A percentile compares a stretch with the other conserved stretches of the same genome.
These are phyloP conservation scores for Batrachochytrium dendrobatidis DNA, from an alignment of 371 early-diverging fungal genomes.

Conservation along the genomic window DNA sequence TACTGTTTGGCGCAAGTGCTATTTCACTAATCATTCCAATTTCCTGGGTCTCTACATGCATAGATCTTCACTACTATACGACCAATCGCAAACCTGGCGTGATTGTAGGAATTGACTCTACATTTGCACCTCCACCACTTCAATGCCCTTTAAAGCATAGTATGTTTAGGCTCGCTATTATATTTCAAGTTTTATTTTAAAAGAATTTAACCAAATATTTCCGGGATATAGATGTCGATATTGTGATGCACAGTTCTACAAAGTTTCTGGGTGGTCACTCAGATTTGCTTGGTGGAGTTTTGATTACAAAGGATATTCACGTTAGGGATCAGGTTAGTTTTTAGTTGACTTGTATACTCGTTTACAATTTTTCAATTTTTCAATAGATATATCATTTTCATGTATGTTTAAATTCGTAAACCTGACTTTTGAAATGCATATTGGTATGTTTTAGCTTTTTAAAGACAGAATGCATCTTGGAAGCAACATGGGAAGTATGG, in stretches of 20 bases:
- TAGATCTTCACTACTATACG: conserved; percentile 4
- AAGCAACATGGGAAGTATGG: conserved; percentile 42
- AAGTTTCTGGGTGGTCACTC: conserved; percentile 47
- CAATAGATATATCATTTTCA: too few species aligned
- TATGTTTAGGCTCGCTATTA: conserved; percentile 1
- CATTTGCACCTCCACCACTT: conserved; percentile 42
- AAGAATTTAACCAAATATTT: neutral
- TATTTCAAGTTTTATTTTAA: neutral
- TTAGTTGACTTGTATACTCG: too few species aligned
- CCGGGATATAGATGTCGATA: conserved; percentile 27
- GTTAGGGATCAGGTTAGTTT: too few species aligned
- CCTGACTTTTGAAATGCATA: too few species aligned
- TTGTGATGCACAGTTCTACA: conserved; percentile 44
- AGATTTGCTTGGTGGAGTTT: conserved; percentile 43
- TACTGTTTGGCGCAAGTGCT: neutral
- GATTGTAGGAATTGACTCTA: conserved; percentile 31
- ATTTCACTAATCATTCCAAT: conserved; percentile 4
- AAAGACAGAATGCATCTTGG: conserved; percentile 32
- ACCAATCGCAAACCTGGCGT: conserved; percentile 12
- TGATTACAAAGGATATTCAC: conserved; percentile 26
- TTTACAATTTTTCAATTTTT: too few species aligned
- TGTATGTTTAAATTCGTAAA: too few species aligned
- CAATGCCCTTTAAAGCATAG: conserved; percentile 21
- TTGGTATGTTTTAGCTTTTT: too few species aligned
- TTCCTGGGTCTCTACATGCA: neutral